Evolutionary conservation across 164 flowering plant genomes (phyloP), one percentile per base, ranked within the genome.

Genomic region (Stephania yunnanensis): DNA sequence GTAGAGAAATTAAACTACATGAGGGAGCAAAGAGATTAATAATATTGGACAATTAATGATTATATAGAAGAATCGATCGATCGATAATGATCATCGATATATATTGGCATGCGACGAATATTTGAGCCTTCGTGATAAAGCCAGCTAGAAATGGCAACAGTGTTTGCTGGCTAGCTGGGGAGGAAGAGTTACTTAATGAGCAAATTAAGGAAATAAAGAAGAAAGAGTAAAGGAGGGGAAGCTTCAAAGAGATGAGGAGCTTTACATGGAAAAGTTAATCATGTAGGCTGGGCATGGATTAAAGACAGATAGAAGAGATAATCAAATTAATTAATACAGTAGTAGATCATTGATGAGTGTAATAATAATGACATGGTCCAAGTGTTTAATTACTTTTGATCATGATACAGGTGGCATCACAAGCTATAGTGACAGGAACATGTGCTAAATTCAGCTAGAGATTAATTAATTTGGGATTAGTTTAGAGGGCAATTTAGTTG

Each of bases 361-460:
- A 64, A 73, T 72, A 55, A 55, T 73, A 29, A 48, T 19, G 42
- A 4, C 42, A 36, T 71, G 83, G 82, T 82, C 79, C 68, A 80
- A 77, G 81, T 77, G 72, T 13, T 17, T 63, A 7, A 9, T 69
- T 68, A 74, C 78, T 74, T 58, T 19, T 44, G 68, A 75, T 75
- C 68, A 70, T n/a, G n/a, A n/a, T 77, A 67, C 29, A 53, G 75
- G 80, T 75, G 79, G 68, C 75, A 13, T 71, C 42, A 36, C 42
- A 4, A 36, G 42, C 42, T 36, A 36, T 70, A 73, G 76, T 80
- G 73, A 75, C 80, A 74, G 86, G 87, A 86, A 85, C 89, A 86
- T 48, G 81, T 85, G 90, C 87, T 85, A 85, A 87, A 83, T 73
- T 71, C 74, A 66, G 78, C 63, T 11, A 25, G 70, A 70, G 58